Evolutionary conservation across 208 protist species (phyloP), one percentile per base, ranked within the genome.

Genomic region (Leishmania aethiopica): DNA sequence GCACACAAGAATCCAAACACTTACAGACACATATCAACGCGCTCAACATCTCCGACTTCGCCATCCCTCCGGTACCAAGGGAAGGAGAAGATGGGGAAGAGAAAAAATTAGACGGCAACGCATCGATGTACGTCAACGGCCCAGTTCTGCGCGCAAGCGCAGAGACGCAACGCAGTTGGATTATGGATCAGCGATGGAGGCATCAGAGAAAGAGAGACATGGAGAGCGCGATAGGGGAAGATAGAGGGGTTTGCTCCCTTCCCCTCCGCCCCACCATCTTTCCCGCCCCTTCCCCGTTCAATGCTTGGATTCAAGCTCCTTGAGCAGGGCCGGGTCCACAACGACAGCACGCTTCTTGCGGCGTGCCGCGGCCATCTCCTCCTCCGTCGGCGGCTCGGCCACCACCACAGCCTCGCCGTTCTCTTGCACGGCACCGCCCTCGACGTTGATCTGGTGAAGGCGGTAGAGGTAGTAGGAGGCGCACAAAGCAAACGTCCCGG

Each of bases 381-480:
- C 84, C 69, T 87, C 75, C 3, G 79, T 81, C 51, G 87, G 85
- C 49, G 67, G 35, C 64, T 79, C 86, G 45, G 75, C 75, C 28
- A 83, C 67, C 74, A 89, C 80, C 25, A 94, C 83, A 3, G 80
- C 77, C 42, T 93, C 90, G 2, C 94, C 94, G 49, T 79, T 79
- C 47, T 83, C 89, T 28, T 83, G 84, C 66, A 96, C 92, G 15
- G 87, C 92, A 28, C 94, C 94, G 37, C 86, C 80, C 55, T 87
- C 82, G 53, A 96, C 89, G 77, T 97, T 97, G 49, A 82, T 87
- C 77, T 91, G 82, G 67, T 97, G 94, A 49, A 97, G 91, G 1
- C 94, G 90, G 75, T 93, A 78, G 5, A 97, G 82, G 70, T 96
- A 97, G 81, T 95, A 95, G 72, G 83, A 85, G 42, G 80, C 82